A percentile compares a stretch with the other conserved stretches of the same genome.
Conservation (phyloP, 2,329 filamentous ascomycete genomes). For the Epicoccum sorghinum region DNA sequence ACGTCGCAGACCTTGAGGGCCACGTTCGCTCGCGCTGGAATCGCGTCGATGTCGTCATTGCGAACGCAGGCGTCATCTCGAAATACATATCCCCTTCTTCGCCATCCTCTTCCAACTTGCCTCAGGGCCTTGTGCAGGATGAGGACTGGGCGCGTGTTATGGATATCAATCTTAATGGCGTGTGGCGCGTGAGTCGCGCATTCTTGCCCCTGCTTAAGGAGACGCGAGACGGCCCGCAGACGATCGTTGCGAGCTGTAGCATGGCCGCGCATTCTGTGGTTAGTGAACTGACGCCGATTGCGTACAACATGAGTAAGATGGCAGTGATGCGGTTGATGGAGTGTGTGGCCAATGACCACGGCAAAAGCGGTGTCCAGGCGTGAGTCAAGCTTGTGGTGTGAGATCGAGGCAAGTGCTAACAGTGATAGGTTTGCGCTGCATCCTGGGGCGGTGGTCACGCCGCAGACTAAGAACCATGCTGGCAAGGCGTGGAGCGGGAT, state of each 20-base stretch:
- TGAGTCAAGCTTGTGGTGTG: constrained; percentile 2
- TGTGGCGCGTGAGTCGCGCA: constrained; percentile 22
- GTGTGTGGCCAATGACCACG: constrained; percentile 44
- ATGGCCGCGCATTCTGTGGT: constrained; percentile 20
- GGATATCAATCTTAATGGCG: constrained; percentile 29
- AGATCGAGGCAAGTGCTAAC: background rate
- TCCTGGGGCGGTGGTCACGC: constrained; percentile 34
- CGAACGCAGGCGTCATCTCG: constrained; percentile 30
- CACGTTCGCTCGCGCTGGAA: constrained; percentile 17
- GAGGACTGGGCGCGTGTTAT: constrained; percentile 27
- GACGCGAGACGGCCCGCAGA: constrained; percentile 18
- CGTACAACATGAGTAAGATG: constrained; percentile 29
- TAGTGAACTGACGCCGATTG: constrained; percentile 20
- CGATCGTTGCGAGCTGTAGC: constrained; percentile 20
- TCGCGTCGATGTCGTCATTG: constrained; percentile 26
- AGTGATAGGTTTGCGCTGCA: constrained; percentile 15
- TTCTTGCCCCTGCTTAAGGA: constrained; percentile 24
- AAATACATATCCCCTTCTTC: constrained; percentile 13
- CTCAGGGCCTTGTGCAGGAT: constrained; percentile 24
- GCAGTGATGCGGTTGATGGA: constrained; percentile 28
- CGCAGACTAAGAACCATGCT: constrained; percentile 15
- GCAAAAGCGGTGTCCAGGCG: constrained; percentile 22
- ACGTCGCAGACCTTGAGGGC: constrained; percentile 12
- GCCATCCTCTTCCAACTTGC: constrained; percentile 15
- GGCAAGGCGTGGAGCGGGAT: constrained; percentile 13